Evolutionary conservation across 2,329 filamentous ascomycete species (phyloP).

Genomic region (Aspergillus sojae): DNA sequence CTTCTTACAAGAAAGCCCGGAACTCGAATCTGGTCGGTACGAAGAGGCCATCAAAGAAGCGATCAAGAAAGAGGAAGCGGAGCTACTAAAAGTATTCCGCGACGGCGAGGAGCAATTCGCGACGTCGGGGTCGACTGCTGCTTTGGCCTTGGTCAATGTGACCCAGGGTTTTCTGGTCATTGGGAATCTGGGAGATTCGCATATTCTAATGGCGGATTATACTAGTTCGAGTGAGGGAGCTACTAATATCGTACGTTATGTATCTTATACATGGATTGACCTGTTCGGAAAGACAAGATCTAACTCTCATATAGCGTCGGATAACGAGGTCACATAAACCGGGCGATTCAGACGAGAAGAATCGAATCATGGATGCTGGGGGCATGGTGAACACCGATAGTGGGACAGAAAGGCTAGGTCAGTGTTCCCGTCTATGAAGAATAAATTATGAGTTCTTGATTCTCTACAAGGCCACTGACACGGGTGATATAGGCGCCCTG

Average conservation of each 20-base stretch:
- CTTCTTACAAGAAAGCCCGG: not conserved
- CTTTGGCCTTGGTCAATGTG: slow-evolving; percentile 9
- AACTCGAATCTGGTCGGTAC: not conserved
- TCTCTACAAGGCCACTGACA: not conserved
- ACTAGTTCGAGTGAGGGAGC: not conserved
- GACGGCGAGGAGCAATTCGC: slow-evolving; percentile 9
- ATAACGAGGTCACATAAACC: slow-evolving; percentile 13
- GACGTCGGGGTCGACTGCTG: slow-evolving; percentile 8
- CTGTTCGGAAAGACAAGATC: not conserved
- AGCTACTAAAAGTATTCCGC: slow-evolving; percentile 5
- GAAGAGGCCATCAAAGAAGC: slow-evolving; percentile 10
- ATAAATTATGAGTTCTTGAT: not conserved
- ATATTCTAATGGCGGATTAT: slow-evolving; percentile 8
- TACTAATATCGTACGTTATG: not conserved
- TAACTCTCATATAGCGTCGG: not conserved
- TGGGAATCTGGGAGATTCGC: slow-evolving; percentile 16
- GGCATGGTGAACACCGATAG: slow-evolving; percentile 5
- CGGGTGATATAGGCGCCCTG: slow-evolving; percentile 2
- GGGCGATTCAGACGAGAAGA: not conserved
- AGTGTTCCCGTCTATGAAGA: not conserved
- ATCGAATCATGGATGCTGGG: slow-evolving; percentile 12
- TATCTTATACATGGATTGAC: not conserved
- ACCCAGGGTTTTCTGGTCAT: slow-evolving; percentile 8
- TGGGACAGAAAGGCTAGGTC: slow-evolving; percentile 11
- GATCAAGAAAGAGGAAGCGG: slow-evolving; percentile 6